A percentile compares a stretch with the other conserved stretches of the same genome.
Conservation (phyloP, 768 basidiomycete genomes). For the Pleurotus platypus region DNA sequence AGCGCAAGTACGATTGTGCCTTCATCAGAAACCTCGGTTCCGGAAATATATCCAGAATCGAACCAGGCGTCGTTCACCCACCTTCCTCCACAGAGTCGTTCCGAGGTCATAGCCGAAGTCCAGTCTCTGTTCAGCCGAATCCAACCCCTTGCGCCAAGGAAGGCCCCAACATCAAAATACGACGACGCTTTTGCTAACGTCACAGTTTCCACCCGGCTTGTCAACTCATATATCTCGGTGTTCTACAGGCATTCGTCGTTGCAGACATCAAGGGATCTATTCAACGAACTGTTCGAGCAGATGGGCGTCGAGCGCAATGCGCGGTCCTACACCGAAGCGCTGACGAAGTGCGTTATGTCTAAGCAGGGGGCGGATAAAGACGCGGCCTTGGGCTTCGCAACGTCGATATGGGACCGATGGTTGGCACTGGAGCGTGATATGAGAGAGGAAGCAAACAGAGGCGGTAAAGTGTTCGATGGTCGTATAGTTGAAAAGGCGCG, state of each 20-base stretch:
- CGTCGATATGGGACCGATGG: conserved; percentile 71
- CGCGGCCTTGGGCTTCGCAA: conserved; percentile 47
- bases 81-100: conserved; percentile 66
- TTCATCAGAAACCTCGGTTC: not conserved
- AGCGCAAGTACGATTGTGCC: not conserved
- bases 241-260: conserved; percentile 56
- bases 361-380: conserved; percentile 42
- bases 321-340: conserved; percentile 56
- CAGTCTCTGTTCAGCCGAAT: conserved; percentile 63
- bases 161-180: conserved; percentile 6
- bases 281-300: conserved; percentile 45
- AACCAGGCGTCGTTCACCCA: conserved; percentile 37
- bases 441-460: conserved; percentile 10
- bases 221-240: conserved; percentile 82
- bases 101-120: conserved; percentile 72
- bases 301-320: conserved; percentile 43
- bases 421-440: conserved; percentile 37
- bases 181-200: conserved; percentile 54
- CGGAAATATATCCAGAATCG: conserved; percentile 11
- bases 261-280: conserved; percentile 43
- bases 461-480: conserved; percentile 27
- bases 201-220: conserved; percentile 51
- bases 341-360: conserved; percentile 58
- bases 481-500: conserved; percentile 69
- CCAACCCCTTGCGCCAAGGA: conserved; percentile 22